phyloP scores from a whole-genome alignment of 768 basidiomycete genomes.

The Wakefieldia striispora region DNA sequence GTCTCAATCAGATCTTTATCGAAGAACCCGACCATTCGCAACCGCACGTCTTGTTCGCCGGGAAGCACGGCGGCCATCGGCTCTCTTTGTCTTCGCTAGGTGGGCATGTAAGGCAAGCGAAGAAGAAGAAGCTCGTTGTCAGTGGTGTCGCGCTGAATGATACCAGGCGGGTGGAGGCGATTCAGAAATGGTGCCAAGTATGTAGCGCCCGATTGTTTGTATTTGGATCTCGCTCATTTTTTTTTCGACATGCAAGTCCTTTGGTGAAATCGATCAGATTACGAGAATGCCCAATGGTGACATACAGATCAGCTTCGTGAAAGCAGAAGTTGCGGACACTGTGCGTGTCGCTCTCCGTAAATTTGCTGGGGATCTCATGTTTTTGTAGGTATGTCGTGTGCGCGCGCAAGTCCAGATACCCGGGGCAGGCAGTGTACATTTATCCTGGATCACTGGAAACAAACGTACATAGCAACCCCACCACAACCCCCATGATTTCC shows the following conservation, averaged over 20 bases:
- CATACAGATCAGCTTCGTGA: conserved; percentile 72
- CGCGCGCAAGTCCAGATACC: conserved; percentile 72
- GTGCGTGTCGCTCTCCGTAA: conserved; percentile 39
- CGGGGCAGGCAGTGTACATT: conserved; percentile 73
- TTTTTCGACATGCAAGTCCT: conserved; percentile 45
- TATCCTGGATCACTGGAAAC: conserved; percentile 71
- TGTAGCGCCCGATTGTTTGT: conserved; percentile 11
- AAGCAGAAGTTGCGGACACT: conserved; percentile 76
- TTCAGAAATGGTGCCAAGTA: conserved; percentile 78
- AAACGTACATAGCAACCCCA: conserved; percentile 29
- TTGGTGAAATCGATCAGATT: conserved; percentile 75
- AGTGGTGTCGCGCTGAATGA: conserved; percentile 67
- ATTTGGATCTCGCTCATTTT: conserved; percentile 1
- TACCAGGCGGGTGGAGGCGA: conserved; percentile 59
- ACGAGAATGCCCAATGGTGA: conserved; percentile 74
- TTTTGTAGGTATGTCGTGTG: conserved; percentile 66
- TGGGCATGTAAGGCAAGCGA: conserved; percentile 39
- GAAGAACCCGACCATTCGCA: conserved; percentile 29
- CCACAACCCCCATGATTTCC: not conserved
- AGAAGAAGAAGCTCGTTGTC: conserved; percentile 65
- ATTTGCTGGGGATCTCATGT: conserved; percentile 3
- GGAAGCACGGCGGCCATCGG: conserved; percentile 22
- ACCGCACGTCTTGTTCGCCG: conserved; percentile 29
- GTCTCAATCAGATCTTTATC: conserved; percentile 21
- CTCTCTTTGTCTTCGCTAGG: conserved; percentile 35